These are phyloP conservation scores for Alternaria sp. DNA, from an alignment of 2,329 filamentous ascomycete species.

Conservation along the genomic window DNA sequence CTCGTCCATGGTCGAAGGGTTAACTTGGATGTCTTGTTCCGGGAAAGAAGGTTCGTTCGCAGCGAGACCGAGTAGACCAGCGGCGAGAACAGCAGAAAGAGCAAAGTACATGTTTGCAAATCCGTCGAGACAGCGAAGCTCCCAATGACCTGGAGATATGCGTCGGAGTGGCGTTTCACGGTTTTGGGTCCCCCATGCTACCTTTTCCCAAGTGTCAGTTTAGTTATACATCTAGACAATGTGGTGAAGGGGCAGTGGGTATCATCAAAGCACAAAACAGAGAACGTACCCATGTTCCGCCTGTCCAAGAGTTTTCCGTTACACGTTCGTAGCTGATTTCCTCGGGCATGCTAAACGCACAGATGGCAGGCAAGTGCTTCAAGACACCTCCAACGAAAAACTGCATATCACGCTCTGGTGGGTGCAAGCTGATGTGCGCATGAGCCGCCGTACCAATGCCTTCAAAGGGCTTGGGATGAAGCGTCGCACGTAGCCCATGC, in stretches of 20 bases:
- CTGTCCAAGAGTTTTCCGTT: conserved; percentile 67
- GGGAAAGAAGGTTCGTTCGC: conserved; percentile 55
- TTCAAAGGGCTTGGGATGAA: conserved; percentile 75
- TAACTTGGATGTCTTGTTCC: conserved; percentile 64
- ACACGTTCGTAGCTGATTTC: conserved; percentile 73
- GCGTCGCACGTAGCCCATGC: conserved; percentile 71
- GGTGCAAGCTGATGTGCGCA: conserved; percentile 73
- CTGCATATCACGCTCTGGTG: conserved; percentile 62
- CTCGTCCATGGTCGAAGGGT: conserved; percentile 36
- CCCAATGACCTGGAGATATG: conserved; percentile 74
- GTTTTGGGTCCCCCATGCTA: conserved; percentile 84
- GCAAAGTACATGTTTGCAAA: conserved; percentile 81
- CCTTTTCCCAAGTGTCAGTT: conserved; percentile 63
- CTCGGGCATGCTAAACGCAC: conserved; percentile 74
- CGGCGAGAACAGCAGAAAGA: conserved; percentile 67
- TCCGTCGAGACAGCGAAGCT: conserved; percentile 80
- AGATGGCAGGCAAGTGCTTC: conserved; percentile 70
- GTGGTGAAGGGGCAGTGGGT: neutral
- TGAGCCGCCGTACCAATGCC: conserved; percentile 72
- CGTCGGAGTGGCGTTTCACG: conserved; percentile 77
- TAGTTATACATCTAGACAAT: neutral
- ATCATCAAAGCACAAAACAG: neutral
- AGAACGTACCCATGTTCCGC: conserved; percentile 10
- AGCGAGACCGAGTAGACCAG: conserved; percentile 66
- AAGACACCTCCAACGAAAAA: conserved; percentile 78